Base-by-base conservation (phyloP, 106 monocot genomes). In the Allium cepa region DNA sequence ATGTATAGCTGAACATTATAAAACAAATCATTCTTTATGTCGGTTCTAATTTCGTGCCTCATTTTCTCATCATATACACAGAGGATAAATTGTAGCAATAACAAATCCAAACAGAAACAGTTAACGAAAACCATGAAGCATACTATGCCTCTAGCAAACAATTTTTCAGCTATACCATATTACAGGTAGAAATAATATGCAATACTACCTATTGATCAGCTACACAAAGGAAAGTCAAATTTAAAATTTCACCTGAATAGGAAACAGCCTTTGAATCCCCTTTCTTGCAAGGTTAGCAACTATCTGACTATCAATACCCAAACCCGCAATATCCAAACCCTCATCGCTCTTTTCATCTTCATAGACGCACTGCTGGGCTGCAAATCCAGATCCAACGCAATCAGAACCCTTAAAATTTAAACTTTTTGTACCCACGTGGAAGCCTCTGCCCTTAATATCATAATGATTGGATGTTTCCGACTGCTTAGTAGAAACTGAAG, bases 211-310 rank as follows among this genome's bases (percentile, higher is more conserved):
- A 22, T 22, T 22, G 22, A 22, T 22, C 22, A 22, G 22, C 22
- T 22, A 22, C 22, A 22, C 22, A 22, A 22, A 22, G 22, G 22
- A 22, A 22, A 22, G 22, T 22, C 22, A 22, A 22, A 22, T 22
- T 22, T 22, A 22, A 11, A 22, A 22, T 22, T 22, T 49, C 59
- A 97, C 96, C 92, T 97, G 96, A 59, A 97, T 92, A 8, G 96
- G 96, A 27, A 97, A 97, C 11, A 97, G 86, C 82, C 77, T 92
- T 4, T 74, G 76, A 69, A 97, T 97, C 69, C 82, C 92, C 67
- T 49, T 81, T 65, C 69, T 82, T 9, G 77, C 88, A 8, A 97
- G 88, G 7, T 63, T 36, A 27, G 61, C 47, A 17, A 87, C 83
- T 26, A 97, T 97, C 26, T 80, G 80, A 15, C 73, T 22, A 10